Conservation (phyloP, 169 alveolate species). For the Babesia ovata region DNA sequence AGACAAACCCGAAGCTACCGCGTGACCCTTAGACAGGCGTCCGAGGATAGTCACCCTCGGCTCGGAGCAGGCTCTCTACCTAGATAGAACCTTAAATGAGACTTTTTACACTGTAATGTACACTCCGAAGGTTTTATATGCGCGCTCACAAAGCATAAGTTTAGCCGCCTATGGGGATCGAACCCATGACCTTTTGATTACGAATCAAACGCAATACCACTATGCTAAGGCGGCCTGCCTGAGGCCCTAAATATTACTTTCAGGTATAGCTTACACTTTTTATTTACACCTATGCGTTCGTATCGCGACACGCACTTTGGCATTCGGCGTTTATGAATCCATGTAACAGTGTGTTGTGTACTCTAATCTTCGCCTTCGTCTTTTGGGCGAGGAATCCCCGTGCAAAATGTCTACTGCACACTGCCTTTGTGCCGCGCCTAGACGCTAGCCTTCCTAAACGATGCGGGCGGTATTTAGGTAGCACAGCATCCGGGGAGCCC, state of each 20-base stretch:
- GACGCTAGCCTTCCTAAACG: background rate
- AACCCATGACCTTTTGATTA: slow-evolving; percentile 87
- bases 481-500: background rate
- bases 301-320: background rate
- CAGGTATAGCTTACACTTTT: background rate
- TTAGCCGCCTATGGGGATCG: slow-evolving; percentile 86
- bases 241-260: background rate
- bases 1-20: slow-evolving; percentile 2
- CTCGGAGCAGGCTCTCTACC: too few relatives aligned
- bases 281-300: too few relatives aligned
- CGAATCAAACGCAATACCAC: slow-evolving; percentile 87
- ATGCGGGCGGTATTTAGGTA: background rate
- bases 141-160: background rate
- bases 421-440: background rate
- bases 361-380: background rate
- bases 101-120: too few relatives aligned
- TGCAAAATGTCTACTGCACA: background rate
- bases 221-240: slow-evolving; percentile 82
- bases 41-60: too few relatives aligned
- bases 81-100: too few relatives aligned
- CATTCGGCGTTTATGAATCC: slow-evolving; percentile 22
- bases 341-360: slow-evolving; percentile 16
- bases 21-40: too few relatives aligned
- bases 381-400: slow-evolving; percentile 1
- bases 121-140: too few relatives aligned